phyloP scores from a whole-genome alignment of 2,329 filamentous ascomycete genomes.

The Monilinia fructicola region DNA sequence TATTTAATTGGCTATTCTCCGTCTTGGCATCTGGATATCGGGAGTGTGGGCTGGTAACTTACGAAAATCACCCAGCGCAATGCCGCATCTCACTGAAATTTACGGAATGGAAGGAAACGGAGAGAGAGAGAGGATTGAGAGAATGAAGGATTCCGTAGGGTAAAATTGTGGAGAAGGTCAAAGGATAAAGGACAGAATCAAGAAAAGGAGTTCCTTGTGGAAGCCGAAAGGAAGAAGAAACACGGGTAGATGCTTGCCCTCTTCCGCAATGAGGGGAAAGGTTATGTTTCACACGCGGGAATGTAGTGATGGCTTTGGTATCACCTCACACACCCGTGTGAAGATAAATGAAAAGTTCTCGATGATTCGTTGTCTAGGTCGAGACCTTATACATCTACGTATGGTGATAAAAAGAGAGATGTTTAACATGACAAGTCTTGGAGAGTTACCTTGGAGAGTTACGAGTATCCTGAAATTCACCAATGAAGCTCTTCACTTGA shows the following conservation, averaged over 20 bases:
- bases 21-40: constrained; percentile 23
- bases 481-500: constrained; percentile 12
- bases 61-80: constrained; percentile 20
- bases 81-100: constrained; percentile 7
- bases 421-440: constrained; percentile 3
- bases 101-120: constrained; percentile 11
- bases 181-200: not conserved
- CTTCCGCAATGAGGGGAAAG: constrained; percentile 18
- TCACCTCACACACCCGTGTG: constrained; percentile 17
- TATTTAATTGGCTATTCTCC: constrained; percentile 14
- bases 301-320: constrained; percentile 21
- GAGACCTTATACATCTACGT: not conserved
- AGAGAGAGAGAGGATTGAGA: not conserved
- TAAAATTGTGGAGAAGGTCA: constrained; percentile 7
- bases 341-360: constrained; percentile 9
- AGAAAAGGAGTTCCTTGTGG: constrained; percentile 20
- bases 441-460: not conserved
- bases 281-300: constrained; percentile 22
- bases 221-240: constrained; percentile 19
- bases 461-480: not conserved
- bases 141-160: not conserved
- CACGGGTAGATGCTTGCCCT: constrained; percentile 19
- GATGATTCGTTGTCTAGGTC: constrained; percentile 12
- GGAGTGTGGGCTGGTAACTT: constrained; percentile 15
- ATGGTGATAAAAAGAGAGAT: constrained; percentile 9